phyloP scores from a whole-genome alignment of 2,329 filamentous ascomycete genomes.

The Aspergillus viridinutans region DNA sequence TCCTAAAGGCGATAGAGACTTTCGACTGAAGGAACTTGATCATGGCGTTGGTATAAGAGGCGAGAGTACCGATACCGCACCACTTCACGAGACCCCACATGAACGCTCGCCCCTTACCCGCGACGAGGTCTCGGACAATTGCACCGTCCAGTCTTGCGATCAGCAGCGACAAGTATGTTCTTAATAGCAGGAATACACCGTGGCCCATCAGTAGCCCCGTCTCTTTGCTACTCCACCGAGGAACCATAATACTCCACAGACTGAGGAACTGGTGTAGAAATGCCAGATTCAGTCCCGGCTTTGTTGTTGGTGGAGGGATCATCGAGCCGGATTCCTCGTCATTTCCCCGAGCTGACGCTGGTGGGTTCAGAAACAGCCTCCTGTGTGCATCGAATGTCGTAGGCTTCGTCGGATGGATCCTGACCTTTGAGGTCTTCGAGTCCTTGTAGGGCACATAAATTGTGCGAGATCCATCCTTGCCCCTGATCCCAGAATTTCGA shows the following conservation, averaged over 20 bases:
- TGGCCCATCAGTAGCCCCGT: slow-evolving; percentile 86
- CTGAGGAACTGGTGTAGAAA: slow-evolving; percentile 97
- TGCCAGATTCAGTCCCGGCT: slow-evolving; percentile 88
- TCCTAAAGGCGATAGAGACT: slow-evolving; percentile 96
- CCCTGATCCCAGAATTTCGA: slow-evolving; percentile 85
- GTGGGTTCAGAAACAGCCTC: slow-evolving; percentile 86
- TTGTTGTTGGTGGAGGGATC: slow-evolving; percentile 83
- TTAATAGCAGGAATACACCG: slow-evolving; percentile 79
- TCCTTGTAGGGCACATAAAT: slow-evolving; percentile 94
- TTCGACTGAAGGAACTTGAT: slow-evolving; percentile 98
- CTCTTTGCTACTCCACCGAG: slow-evolving; percentile 92
- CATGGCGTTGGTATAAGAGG: slow-evolving; percentile 97
- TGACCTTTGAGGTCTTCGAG: slow-evolving; percentile 72
- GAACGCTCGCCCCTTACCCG: slow-evolving; percentile 84
- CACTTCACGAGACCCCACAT: slow-evolving; percentile 88
- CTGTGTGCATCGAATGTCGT: slow-evolving; percentile 96
- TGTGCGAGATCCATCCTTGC: slow-evolving; percentile 90
- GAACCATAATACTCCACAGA: slow-evolving; percentile 95
- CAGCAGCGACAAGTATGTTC: slow-evolving; percentile 90
- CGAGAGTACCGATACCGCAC: slow-evolving; percentile 88
- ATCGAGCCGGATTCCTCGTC: slow-evolving; percentile 57
- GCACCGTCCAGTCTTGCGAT: slow-evolving; percentile 92
- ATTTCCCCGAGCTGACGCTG: slow-evolving; percentile 71
- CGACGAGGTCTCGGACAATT: slow-evolving; percentile 94
- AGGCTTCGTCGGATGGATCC: slow-evolving; percentile 82